Percentiles rank a stretch among this genome's conserved stretches.
These are phyloP conservation scores for Candida methanosorbosa DNA, from an alignment of 805 yeast species.

Conservation along the genomic window DNA sequence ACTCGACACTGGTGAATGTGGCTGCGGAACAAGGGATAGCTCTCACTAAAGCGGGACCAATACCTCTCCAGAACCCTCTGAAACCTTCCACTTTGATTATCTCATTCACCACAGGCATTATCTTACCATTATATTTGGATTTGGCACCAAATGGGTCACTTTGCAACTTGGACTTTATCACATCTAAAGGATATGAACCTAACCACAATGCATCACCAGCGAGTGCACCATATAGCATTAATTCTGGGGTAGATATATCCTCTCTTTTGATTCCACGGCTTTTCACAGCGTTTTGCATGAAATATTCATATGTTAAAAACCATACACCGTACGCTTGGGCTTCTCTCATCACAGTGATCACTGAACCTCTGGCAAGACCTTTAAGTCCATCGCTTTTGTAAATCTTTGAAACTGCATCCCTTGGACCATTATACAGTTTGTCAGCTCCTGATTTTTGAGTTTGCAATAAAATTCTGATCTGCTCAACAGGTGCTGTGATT, in stretches of 20 bases:
- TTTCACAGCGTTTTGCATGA: conserved; percentile 33
- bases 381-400: conserved; percentile 30
- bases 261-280: conserved; percentile 30
- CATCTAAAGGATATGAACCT: conserved; percentile 45
- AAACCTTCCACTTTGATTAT: conserved; percentile 36
- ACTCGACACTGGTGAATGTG: conserved; percentile 70
- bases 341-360: conserved; percentile 49
- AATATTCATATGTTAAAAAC: conserved; percentile 56
- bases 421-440: conserved; percentile 31
- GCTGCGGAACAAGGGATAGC: conserved; percentile 67
- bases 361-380: conserved; percentile 49
- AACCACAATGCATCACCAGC: conserved; percentile 68
- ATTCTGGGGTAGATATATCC: conserved; percentile 45
- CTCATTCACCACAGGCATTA: conserved; percentile 25
- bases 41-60: conserved; percentile 48
- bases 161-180: conserved; percentile 41
- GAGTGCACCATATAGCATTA: conserved; percentile 48
- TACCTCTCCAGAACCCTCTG: conserved; percentile 54
- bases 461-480: conserved; percentile 53
- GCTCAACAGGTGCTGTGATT: conserved; percentile 58
- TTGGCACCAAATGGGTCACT: conserved; percentile 41
- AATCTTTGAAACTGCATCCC: conserved; percentile 35
- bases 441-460: conserved; percentile 26
- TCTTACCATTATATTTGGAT: conserved; percentile 34
- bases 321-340: conserved; percentile 71